Percentiles rank a stretch among this genome's conserved stretches.
phyloP scores from a whole-genome alignment of 106 monocot species.

The Apostasia ramifera region DNA sequence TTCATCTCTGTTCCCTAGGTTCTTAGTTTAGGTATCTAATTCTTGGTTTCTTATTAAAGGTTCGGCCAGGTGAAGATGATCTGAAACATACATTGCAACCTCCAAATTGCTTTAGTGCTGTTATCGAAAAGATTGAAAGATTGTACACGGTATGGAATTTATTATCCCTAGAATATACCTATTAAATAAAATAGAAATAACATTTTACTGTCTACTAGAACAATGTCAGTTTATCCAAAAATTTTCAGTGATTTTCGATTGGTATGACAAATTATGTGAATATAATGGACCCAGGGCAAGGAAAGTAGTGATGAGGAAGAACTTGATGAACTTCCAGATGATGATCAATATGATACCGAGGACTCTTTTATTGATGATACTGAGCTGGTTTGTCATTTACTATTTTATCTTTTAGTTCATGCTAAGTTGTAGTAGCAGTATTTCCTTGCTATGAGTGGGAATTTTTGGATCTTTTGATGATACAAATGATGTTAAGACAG shows the following conservation, averaged over 20 bases:
- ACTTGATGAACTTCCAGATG: slow-evolving; percentile 72
- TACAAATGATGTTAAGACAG: no score
- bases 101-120: slow-evolving; percentile 80
- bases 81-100: slow-evolving; percentile 50
- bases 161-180: not conserved
- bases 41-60: slow-evolving; percentile 22
- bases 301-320: slow-evolving; percentile 96
- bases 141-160: slow-evolving; percentile 68
- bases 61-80: slow-evolving; percentile 45
- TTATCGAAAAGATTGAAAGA: slow-evolving; percentile 98
- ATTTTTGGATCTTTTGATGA: no score
- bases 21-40: not conserved
- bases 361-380: slow-evolving; percentile 98
- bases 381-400: slow-evolving; percentile 65
- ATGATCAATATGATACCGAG: slow-evolving; percentile 99
- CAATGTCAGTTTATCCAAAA: no score
- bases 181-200: no score
- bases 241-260: no score
- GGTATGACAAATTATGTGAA: not conserved
- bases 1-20: not conserved
- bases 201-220: no score
- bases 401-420: not conserved
- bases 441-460: no score
- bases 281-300: slow-evolving; percentile 56
- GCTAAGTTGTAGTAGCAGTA: not conserved